phyloP scores from a whole-genome alignment of 345 rosid genomes.

The Cochlearia excelsa region DNA sequence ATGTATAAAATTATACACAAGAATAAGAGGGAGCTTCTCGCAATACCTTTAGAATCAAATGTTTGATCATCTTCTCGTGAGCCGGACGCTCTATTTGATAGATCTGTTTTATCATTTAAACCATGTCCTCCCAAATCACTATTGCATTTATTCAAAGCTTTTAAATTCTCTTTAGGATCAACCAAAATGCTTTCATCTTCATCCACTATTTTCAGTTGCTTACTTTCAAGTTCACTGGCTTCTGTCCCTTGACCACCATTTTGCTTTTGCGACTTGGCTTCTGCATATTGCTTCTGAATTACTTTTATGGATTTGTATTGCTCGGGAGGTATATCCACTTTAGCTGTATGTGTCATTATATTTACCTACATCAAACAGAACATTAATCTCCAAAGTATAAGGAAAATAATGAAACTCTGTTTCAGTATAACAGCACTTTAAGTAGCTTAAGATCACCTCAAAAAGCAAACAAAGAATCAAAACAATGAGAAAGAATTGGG shows the following conservation, averaged over 20 bases:
- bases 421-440: background rate
- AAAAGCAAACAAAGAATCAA: background rate
- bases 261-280: conserved; percentile 12
- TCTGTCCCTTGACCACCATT: background rate
- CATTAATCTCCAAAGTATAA: background rate
- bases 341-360: conserved; percentile 34
- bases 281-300: conserved; percentile 7
- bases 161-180: background rate
- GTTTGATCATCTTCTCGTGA: conserved; percentile 10
- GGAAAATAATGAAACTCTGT: background rate
- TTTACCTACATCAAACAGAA: conserved; percentile 22
- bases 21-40: background rate
- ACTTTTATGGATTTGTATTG: background rate
- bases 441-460: background rate
- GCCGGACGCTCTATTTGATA: conserved; percentile 5
- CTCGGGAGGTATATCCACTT: conserved; percentile 8
- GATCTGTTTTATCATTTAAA: conserved; percentile 6
- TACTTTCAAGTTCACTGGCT: conserved; percentile 18
- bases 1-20: background rate
- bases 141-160: background rate
- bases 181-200: conserved; percentile 2
- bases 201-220: conserved; percentile 14
- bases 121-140: background rate
- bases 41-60: conserved; percentile 10
- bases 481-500: background rate